These are phyloP conservation scores for Rutstroemia sp. DNA, from an alignment of 2,329 filamentous ascomycete species.

Conservation along the genomic window DNA sequence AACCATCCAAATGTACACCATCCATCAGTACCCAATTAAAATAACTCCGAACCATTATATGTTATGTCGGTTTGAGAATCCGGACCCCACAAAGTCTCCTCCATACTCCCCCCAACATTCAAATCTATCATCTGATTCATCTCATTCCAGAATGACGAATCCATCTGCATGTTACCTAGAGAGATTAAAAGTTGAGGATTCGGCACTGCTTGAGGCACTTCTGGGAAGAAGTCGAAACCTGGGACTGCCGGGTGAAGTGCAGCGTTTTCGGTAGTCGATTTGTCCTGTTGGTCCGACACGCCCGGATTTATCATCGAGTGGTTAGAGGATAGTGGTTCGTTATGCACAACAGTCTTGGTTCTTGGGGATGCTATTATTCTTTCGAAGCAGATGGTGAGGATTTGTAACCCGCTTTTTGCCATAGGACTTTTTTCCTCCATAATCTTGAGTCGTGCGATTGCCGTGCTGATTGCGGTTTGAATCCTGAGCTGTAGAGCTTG, in stretches of 20 bases:
- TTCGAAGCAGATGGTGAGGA: background rate
- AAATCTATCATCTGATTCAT: slow-evolving; percentile 3
- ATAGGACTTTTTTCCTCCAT: background rate
- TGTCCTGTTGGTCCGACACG: background rate
- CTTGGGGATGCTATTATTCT: background rate
- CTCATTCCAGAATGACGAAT: slow-evolving; percentile 1
- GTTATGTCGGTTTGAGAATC: no score
- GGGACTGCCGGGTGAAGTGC: background rate
- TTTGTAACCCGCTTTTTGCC: background rate
- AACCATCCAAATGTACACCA: no score
- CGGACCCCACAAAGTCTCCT: background rate
- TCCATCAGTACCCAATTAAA: no score
- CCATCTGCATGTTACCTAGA: background rate
- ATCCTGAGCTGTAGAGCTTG: background rate
- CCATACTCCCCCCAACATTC: background rate
- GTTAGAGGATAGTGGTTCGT: background rate
- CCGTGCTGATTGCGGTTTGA: background rate
- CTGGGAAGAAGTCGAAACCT: background rate
- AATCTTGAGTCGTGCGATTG: background rate
- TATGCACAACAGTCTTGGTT: background rate
- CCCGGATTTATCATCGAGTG: no score
- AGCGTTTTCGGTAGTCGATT: background rate
- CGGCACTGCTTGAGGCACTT: background rate
- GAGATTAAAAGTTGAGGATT: background rate
- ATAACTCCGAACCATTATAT: no score